A percentile compares a stretch with the other conserved stretches of the same genome.
Conservation (phyloP, 1,284 basidiomycete genomes). For the Coriolopsis trogii region DNA sequence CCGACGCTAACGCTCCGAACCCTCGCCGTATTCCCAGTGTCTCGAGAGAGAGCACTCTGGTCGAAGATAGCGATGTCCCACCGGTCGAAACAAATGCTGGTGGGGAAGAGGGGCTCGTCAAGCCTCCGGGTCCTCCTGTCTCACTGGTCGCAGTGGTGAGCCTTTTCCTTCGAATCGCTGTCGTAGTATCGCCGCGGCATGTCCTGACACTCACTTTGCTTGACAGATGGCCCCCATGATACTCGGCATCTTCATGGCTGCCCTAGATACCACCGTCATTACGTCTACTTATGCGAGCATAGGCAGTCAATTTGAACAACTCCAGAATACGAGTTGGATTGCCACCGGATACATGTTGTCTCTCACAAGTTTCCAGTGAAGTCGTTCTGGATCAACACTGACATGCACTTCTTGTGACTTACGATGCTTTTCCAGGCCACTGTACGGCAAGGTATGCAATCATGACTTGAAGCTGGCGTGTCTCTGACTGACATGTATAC, state of each 20-base stretch:
- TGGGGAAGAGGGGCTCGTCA: constrained; percentile 1
- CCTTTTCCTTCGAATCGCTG: background rate
- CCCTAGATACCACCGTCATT: constrained; percentile 64
- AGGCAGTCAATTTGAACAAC: constrained; percentile 61
- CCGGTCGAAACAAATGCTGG: background rate
- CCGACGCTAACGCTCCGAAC: background rate
- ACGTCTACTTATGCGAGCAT: constrained; percentile 63
- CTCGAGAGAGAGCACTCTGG: constrained; percentile 1
- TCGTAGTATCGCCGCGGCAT: background rate
- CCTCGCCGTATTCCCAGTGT: no score
- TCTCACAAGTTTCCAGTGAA: constrained; percentile 60
- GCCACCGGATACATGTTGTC: constrained; percentile 66
- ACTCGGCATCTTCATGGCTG: constrained; percentile 58
- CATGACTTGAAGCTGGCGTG: background rate
- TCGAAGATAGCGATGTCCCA: background rate
- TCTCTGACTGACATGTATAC: background rate
- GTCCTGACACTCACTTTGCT: background rate
- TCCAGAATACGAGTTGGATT: constrained; percentile 70
- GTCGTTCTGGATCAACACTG: constrained; percentile 26
- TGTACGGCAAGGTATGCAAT: constrained; percentile 54
- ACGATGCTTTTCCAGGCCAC: constrained; percentile 41
- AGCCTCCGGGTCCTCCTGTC: constrained; percentile 12
- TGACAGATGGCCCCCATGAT: constrained; percentile 56
- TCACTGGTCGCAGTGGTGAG: constrained; percentile 25
- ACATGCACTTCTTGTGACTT: background rate